Evolutionary conservation across 306 rosid genomes (phyloP).

Genomic region (Astragalus glycyphyllos): DNA sequence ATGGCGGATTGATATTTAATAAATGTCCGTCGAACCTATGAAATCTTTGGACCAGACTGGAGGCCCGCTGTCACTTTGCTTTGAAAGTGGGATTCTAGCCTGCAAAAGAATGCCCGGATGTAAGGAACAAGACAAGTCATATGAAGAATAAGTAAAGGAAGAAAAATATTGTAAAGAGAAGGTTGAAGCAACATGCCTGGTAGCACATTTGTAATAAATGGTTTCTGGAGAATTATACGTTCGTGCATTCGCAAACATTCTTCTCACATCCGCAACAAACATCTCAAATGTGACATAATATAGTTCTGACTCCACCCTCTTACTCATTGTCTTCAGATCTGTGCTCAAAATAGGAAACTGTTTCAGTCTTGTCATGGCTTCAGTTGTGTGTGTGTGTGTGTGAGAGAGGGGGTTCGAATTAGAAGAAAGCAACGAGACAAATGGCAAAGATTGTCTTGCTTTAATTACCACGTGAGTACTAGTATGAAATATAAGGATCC

Average conservation of each 20-base stretch:
- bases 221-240: constrained; percentile 95
- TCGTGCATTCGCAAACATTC: constrained; percentile 92
- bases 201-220: constrained; percentile 85
- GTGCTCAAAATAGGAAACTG: constrained; percentile 35
- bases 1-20: background rate
- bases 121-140: background rate
- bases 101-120: constrained; percentile 40
- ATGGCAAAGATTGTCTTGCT: background rate
- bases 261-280: constrained; percentile 89
- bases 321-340: constrained; percentile 94
- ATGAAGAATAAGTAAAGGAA: background rate
- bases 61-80: constrained; percentile 76
- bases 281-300: constrained; percentile 93
- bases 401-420: background rate
- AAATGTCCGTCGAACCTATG: constrained; percentile 38
- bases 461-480: background rate
- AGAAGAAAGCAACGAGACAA: background rate
- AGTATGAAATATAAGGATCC: constrained; percentile 14
- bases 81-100: constrained; percentile 79
- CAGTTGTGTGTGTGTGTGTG: too few relatives aligned
- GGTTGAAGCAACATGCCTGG: constrained; percentile 56
- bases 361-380: background rate
- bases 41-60: constrained; percentile 72
- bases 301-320: constrained; percentile 95
- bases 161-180: background rate